These are phyloP conservation scores for Kwoniella shivajii DNA, from an alignment of 1,284 basidiomycete genomes.

Conservation along the genomic window DNA sequence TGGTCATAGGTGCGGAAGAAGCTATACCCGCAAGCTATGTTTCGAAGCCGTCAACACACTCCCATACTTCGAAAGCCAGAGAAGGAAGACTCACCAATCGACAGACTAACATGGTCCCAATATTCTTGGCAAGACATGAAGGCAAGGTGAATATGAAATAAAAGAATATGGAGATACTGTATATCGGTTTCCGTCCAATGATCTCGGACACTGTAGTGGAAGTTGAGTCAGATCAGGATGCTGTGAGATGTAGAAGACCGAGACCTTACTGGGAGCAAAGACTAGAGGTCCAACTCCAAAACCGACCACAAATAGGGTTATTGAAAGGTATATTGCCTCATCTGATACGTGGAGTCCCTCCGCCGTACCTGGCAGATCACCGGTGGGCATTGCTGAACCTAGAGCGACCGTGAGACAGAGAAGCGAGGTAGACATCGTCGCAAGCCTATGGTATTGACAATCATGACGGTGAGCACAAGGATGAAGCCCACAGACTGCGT, in stretches of 20 bases:
- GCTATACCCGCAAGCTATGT: conserved; percentile 54
- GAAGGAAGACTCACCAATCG: conserved; percentile 25
- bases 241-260: conserved; percentile 9
- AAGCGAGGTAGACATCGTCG: conserved; percentile 33
- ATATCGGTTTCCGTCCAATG: conserved; percentile 51
- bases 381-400: conserved; percentile 56
- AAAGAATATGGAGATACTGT: conserved; percentile 52
- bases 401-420: conserved; percentile 50
- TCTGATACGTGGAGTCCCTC: conserved; percentile 50
- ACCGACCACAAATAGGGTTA: conserved; percentile 57
- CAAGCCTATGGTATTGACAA: conserved; percentile 24
- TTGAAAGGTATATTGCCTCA: conserved; percentile 52
- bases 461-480: background rate
- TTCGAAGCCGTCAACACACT: too few species aligned
- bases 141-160: conserved; percentile 57
- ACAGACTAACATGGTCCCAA: conserved; percentile 56
- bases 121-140: conserved; percentile 55
- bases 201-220: conserved; percentile 44
- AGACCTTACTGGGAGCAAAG: conserved; percentile 49
- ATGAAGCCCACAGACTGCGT: background rate
- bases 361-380: conserved; percentile 51
- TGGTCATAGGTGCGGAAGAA: conserved; percentile 56
- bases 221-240: background rate
- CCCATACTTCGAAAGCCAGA: too few species aligned
- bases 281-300: conserved; percentile 54